These are phyloP conservation scores for Guyanaporus albipodus DNA, from an alignment of 768 basidiomycete species.

Conservation along the genomic window DNA sequence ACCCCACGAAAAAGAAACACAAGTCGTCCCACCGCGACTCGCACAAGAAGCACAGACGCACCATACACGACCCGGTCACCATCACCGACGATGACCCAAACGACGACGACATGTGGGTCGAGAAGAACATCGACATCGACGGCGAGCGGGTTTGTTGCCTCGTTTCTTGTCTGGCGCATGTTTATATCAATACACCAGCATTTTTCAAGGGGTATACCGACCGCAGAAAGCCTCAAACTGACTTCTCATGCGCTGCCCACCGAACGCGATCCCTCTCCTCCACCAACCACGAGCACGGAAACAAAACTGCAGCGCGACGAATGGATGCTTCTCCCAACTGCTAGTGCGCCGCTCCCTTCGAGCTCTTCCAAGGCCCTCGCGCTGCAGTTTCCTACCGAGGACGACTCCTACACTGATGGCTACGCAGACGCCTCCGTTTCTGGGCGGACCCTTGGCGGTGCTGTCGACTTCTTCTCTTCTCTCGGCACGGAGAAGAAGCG, in stretches of 20 bases:
- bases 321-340: constrained; percentile 77
- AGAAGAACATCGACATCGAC: constrained; percentile 80
- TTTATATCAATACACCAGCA: constrained; percentile 37
- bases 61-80: constrained; percentile 30
- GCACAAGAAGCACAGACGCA: constrained; percentile 35
- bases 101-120: constrained; percentile 79
- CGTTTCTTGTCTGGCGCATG: not conserved
- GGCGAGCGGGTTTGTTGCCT: constrained; percentile 63
- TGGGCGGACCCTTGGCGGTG: constrained; percentile 48
- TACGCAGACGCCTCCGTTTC: constrained; percentile 51
- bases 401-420: constrained; percentile 60
- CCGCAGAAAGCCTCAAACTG: constrained; percentile 64
- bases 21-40: constrained; percentile 41
- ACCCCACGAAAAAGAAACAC: constrained; percentile 53
- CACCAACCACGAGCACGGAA: constrained; percentile 43
- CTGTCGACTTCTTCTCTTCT: constrained; percentile 85
- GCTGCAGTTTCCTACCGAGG: constrained; percentile 27
- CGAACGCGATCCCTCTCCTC: constrained; percentile 46
- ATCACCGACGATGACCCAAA: constrained; percentile 70
- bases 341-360: constrained; percentile 24
- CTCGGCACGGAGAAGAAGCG: constrained; percentile 80
- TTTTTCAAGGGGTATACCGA: constrained; percentile 72
- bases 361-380: constrained; percentile 29
- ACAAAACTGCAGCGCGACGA: constrained; percentile 65
- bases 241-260: constrained; percentile 53